Evolutionary conservation across 768 basidiomycete species (phyloP).

Genomic region (Phanerodontia chrysosporium): DNA sequence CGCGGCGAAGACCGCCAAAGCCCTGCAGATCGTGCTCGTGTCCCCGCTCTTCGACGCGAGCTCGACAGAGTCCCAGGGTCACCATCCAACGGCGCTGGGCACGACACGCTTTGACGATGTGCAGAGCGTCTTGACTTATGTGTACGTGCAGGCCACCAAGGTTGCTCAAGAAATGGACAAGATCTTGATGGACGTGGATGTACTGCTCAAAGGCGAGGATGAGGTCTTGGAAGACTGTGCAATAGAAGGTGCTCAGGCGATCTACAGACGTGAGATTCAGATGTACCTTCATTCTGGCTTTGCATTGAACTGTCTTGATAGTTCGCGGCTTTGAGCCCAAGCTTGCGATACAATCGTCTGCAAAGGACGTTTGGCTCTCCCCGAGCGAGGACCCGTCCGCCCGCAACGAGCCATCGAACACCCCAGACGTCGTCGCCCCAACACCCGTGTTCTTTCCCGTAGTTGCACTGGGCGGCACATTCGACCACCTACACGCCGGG

Average conservation of each 20-base stretch:
- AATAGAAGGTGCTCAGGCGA: slow-evolving; percentile 30
- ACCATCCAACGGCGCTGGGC: slow-evolving; percentile 23
- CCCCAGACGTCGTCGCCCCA: slow-evolving; percentile 7
- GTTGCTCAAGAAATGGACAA: slow-evolving; percentile 64
- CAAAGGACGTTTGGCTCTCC: slow-evolving; percentile 12
- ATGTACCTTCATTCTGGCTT: not conserved
- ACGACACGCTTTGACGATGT: slow-evolving; percentile 58
- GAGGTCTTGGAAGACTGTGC: slow-evolving; percentile 37
- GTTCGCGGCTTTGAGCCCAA: not conserved
- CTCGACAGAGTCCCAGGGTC: not conserved
- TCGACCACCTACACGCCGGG: slow-evolving; percentile 95
- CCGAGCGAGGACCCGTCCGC: slow-evolving; percentile 4
- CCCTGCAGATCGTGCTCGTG: slow-evolving; percentile 62
- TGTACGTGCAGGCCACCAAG: slow-evolving; percentile 83
- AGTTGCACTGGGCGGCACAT: slow-evolving; percentile 86
- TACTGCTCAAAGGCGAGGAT: slow-evolving; percentile 61
- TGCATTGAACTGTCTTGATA: not conserved
- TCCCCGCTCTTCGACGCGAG: slow-evolving; percentile 50
- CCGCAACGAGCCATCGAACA: slow-evolving; percentile 8
- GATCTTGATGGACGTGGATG: slow-evolving; percentile 73
- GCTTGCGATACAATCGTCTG: not conserved
- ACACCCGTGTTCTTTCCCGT: slow-evolving; percentile 47
- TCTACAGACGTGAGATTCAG: slow-evolving; percentile 19
- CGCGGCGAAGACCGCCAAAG: slow-evolving; percentile 38
- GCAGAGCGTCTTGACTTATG: slow-evolving; percentile 73